Evolutionary conservation across 2,329 filamentous ascomycete genomes (phyloP).

Genomic region (Talaromyces sp.): DNA sequence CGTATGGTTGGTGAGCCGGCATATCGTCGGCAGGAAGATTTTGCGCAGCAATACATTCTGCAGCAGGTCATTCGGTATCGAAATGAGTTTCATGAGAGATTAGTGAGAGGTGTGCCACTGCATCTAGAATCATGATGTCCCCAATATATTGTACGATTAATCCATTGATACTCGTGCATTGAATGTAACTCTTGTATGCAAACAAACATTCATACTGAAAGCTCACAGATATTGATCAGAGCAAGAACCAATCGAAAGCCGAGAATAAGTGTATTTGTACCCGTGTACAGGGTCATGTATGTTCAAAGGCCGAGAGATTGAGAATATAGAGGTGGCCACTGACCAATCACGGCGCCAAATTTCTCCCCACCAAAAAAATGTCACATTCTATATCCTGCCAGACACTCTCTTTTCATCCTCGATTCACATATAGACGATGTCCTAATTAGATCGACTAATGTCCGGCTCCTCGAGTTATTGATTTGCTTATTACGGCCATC

Average conservation of each 20-base stretch:
- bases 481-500: not conserved
- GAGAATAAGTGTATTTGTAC: not conserved
- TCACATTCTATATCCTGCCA: conserved; percentile 11
- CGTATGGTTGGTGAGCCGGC: conserved; percentile 6
- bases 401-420: not conserved
- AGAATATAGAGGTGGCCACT: not conserved
- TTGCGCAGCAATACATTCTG: conserved; percentile 1
- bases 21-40: not conserved
- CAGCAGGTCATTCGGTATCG: not conserved
- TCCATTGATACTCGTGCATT: not conserved
- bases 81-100: not conserved
- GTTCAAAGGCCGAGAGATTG: conserved; percentile 8
- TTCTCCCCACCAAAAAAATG: conserved; percentile 14
- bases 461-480: not conserved
- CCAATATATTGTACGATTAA: not conserved
- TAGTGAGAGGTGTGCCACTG: not conserved
- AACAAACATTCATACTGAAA: not conserved
- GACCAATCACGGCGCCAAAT: not conserved
- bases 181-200: not conserved
- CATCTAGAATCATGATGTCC: not conserved
- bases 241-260: not conserved
- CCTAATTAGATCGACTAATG: not conserved
- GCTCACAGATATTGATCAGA: not conserved
- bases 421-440: not conserved
- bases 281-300: not conserved